These are phyloP conservation scores for Penicillium vulpinum DNA, from an alignment of 2,329 filamentous ascomycete genomes.

Conservation along the genomic window DNA sequence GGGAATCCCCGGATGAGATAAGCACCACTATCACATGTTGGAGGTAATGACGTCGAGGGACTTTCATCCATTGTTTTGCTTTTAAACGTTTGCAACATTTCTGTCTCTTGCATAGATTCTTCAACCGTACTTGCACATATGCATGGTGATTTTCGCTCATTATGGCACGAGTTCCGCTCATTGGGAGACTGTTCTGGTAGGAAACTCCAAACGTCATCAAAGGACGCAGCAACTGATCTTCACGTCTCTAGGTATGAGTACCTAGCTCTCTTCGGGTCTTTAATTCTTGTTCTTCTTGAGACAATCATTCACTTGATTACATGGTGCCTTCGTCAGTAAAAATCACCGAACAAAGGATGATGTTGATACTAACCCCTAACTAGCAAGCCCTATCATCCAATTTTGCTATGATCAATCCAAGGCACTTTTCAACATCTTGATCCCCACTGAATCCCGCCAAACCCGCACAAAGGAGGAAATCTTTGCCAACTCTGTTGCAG, in stretches of 20 bases:
- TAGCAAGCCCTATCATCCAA: conserved; percentile 75
- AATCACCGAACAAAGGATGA: background rate
- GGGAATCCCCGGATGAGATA: conserved; percentile 34
- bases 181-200: conserved; percentile 60
- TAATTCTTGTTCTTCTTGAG: conserved; percentile 79
- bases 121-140: conserved; percentile 1
- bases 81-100: background rate
- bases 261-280: conserved; percentile 78
- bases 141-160: conserved; percentile 14
- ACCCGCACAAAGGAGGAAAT: conserved; percentile 68
- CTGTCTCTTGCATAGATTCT: background rate
- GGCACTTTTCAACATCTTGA: conserved; percentile 75
- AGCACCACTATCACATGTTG: conserved; percentile 32
- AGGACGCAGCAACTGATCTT: conserved; percentile 7
- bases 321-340: conserved; percentile 73
- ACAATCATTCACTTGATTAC: conserved; percentile 81
- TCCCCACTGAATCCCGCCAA: conserved; percentile 67
- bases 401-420: conserved; percentile 82
- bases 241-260: conserved; percentile 69
- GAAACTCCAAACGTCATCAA: background rate
- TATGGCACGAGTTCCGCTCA: conserved; percentile 62
- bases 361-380: conserved; percentile 20
- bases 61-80: background rate
- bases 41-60: conserved; percentile 25
- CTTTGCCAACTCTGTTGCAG: conserved; percentile 73